These are phyloP conservation scores for Plasmodium gaboni DNA, from an alignment of 169 alveolate species.

Conservation along the genomic window DNA sequence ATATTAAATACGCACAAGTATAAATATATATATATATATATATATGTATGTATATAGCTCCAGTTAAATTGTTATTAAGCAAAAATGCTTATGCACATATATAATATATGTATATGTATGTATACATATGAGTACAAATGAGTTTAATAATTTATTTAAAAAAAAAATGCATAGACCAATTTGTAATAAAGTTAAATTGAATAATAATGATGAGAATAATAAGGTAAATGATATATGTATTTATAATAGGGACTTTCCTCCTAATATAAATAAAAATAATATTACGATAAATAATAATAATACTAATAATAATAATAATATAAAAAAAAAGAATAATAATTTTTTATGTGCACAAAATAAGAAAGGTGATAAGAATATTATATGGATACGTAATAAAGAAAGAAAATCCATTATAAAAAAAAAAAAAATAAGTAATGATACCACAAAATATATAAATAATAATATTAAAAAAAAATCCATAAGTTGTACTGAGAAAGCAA, in stretches of 20 bases:
- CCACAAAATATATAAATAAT: conserved; percentile 9
- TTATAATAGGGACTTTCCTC: not conserved
- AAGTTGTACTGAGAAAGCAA: no score
- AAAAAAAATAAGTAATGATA: conserved; percentile 44
- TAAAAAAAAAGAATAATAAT: conserved; percentile 9
- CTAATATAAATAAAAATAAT: conserved; percentile 14
- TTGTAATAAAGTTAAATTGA: conserved; percentile 23
- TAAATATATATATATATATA: no score
- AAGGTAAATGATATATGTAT: conserved; percentile 42
- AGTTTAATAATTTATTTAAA: not conserved
- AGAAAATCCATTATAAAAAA: conserved; percentile 39
- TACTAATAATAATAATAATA: conserved; percentile 1
- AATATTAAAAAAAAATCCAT: conserved; percentile 8
- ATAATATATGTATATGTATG: not conserved
- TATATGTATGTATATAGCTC: no score
- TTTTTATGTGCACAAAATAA: conserved; percentile 53
- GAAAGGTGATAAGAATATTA: not conserved
- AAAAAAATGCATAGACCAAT: conserved; percentile 37
- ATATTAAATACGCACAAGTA: no score
- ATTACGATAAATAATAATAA: not conserved
- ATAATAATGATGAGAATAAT: conserved; percentile 41
- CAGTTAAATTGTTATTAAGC: no score
- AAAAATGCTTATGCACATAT: not conserved
- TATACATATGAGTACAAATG: conserved; percentile 2
- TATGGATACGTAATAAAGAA: conserved; percentile 10